These are phyloP conservation scores for Diophrys sp. DNA, from an alignment of 73 alveolate species.

Conservation along the genomic window DNA sequence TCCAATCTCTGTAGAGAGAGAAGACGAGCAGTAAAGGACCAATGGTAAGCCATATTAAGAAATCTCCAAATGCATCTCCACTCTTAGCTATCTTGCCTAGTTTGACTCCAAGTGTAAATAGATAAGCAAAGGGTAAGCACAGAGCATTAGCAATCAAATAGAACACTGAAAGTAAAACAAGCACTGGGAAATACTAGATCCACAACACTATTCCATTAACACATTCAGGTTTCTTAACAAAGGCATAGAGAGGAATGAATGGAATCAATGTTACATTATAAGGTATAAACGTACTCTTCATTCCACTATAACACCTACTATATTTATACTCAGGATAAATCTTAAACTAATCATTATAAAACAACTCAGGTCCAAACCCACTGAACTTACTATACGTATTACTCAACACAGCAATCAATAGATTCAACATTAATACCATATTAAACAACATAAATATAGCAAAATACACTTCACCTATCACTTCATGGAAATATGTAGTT, in stretches of 20 bases:
- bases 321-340: not conserved
- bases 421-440: constrained; percentile 6
- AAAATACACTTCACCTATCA: not conserved
- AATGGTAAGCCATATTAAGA: not conserved
- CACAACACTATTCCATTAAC: not conserved
- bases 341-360: not conserved
- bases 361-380: not conserved
- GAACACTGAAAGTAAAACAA: not conserved
- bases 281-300: not conserved
- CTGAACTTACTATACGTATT: constrained; percentile 1
- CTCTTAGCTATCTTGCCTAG: not conserved
- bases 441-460: not conserved
- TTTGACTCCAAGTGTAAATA: not conserved
- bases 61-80: not conserved
- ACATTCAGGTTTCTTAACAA: not conserved
- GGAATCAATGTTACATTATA: not conserved
- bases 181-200: constrained; percentile 8
- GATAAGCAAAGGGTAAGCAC: not conserved
- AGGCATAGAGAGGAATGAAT: not conserved
- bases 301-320: not conserved
- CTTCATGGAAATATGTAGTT: not conserved
- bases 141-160: not conserved
- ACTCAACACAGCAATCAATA: constrained; percentile 5
- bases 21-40: not conserved
- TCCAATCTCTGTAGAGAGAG: not conserved